Evolutionary conservation across 805 yeast genomes (phyloP).

Genomic region (Pichia gijzeniarum): DNA sequence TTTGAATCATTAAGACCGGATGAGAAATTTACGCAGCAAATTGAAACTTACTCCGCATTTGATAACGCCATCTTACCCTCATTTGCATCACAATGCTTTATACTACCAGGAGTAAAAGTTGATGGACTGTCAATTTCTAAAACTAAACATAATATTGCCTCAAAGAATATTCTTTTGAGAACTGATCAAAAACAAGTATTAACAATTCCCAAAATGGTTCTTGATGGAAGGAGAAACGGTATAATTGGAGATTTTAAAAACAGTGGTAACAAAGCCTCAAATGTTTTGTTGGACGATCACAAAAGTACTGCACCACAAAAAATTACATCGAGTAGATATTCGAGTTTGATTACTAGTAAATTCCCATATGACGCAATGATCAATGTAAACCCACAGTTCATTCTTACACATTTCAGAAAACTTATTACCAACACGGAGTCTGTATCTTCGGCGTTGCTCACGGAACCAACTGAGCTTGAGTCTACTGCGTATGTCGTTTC

Average conservation of each 20-base stretch:
- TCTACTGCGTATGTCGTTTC: conserved; percentile 71
- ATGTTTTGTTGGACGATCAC: conserved; percentile 22
- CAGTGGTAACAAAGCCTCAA: conserved; percentile 4
- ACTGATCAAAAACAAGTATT: conserved; percentile 57
- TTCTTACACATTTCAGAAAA: conserved; percentile 47
- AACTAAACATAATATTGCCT: conserved; percentile 62
- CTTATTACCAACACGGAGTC: conserved; percentile 23
- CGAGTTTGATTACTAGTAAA: conserved; percentile 53
- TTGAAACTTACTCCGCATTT: conserved; percentile 17
- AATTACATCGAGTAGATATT: conserved; percentile 1
- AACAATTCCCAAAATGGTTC: conserved; percentile 59
- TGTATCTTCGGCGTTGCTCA: conserved; percentile 27
- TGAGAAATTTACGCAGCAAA: conserved; percentile 26
- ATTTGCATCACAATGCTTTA: conserved; percentile 48
- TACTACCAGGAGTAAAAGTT: conserved; percentile 51
- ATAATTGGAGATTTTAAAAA: conserved; percentile 37
- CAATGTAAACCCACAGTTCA: conserved; percentile 39
- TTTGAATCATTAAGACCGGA: conserved; percentile 62
- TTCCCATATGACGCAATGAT: conserved; percentile 62
- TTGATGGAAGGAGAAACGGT: conserved; percentile 59
- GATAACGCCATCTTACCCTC: conserved; percentile 36
- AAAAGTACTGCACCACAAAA: conserved; percentile 21
- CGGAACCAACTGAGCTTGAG: conserved; percentile 65
- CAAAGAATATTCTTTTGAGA: conserved; percentile 55
- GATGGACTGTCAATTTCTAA: conserved; percentile 43